Evolutionary conservation across 164 flowering plant genomes (phyloP), one percentile per base, ranked within the genome.

Genomic region (Aristolochia californica): DNA sequence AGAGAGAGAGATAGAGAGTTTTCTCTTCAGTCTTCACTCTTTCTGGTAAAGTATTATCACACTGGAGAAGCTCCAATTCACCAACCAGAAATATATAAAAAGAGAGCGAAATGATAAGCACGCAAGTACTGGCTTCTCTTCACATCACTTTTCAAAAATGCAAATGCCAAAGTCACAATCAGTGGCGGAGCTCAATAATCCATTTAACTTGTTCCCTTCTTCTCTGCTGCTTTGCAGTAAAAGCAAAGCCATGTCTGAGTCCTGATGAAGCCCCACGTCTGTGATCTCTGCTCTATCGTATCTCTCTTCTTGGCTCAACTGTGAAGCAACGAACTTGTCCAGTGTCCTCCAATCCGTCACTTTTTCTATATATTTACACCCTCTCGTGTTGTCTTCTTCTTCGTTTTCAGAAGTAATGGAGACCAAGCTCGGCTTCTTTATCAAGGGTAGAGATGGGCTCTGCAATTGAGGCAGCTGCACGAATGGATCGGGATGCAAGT

Each of bases 301-400:
- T 55, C 71, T 60, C 26, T 79, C 79, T 59, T 74, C 88, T n/a
- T 89, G 95, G 57, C 97, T 87, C 78, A 87, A 52, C 63, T 91
- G 97, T 16, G 97, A 86, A 13, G 98, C 98, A 21, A 88, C 96
- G 71, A 91, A 83, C 81, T 78, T 86, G 69, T 91, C 98, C 12
- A 91, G 80, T 12, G 78, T 84, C 60, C 96, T 84, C 98, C 98
- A 91, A 62, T 87, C 96, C 1, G 87, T 81, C 68, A 85, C 87
- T 62, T 77, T 77, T 64, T 74, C 70, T 13, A n/a, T 57, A 57
- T 49, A 62, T 18, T 61, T 63, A 50, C 44, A 43, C 45, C 50
- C 54, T 60, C 63, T 59, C 5, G 5, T 38, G 22, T 43, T 53
- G 0, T 69, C 66, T 20, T 75, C 66, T n/a, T 74, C 62, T 22